Conservation (phyloP, 1,284 basidiomycete genomes). For the Mycena citricolor region DNA sequence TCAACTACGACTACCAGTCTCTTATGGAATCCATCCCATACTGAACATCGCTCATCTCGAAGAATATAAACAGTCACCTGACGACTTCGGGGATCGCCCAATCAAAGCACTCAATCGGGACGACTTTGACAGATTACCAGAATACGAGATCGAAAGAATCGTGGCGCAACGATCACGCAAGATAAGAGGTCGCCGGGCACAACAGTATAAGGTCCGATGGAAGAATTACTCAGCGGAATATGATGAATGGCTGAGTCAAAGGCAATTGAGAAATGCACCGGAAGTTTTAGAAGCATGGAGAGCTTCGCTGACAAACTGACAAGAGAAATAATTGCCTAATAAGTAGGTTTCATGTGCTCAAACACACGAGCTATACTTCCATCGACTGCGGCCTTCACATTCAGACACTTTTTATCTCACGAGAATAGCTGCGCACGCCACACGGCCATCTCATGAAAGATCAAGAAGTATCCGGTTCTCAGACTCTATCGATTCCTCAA, state of each 20-base stretch:
- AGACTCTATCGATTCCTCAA: too few relatives aligned
- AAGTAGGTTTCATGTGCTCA: too few relatives aligned
- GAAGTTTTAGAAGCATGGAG: conserved; percentile 1
- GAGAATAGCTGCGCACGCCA: too few relatives aligned
- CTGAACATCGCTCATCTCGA: conserved; percentile 13
- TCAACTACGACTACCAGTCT: conserved; percentile 9
- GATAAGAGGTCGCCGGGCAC: background rate
- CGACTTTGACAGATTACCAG: conserved; percentile 18
- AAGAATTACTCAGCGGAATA: conserved; percentile 1
- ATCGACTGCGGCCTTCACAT: too few relatives aligned
- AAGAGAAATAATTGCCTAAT: too few relatives aligned
- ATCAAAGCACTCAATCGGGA: conserved; percentile 1
- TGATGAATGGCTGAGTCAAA: conserved; percentile 12
- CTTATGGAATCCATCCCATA: conserved; percentile 12
- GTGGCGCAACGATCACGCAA: conserved; percentile 14
- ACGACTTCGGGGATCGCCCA: conserved; percentile 6
- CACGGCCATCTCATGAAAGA: too few relatives aligned
- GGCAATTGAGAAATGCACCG: conserved; percentile 2
- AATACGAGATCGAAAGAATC: conserved; percentile 16
- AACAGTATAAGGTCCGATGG: conserved; percentile 13
- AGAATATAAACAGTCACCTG: conserved; percentile 2
- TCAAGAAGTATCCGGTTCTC: too few relatives aligned
- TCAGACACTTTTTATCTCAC: too few relatives aligned
- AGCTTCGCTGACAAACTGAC: too few relatives aligned
- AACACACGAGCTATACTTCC: too few relatives aligned